Base-by-base conservation (phyloP, 176 grass and related monocot species). In the Oropetium thomaeum region DNA sequence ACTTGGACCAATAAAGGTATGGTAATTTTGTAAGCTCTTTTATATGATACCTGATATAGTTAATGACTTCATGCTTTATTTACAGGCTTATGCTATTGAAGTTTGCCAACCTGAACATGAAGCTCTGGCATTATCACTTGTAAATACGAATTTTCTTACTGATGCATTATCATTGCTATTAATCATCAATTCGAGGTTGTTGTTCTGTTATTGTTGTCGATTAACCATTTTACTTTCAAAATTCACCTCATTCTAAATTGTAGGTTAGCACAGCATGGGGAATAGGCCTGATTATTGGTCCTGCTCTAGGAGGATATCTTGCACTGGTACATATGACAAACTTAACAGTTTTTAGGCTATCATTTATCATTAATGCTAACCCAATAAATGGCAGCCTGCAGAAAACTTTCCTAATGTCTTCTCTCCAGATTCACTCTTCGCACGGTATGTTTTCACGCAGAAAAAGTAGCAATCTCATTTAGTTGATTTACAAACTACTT, bases 31-130 rank as follows among this genome's bases (percentile, higher is more conserved):
- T 23, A 40, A 44, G 3, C 3, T 58, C 53, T 12, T 52, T 22
- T 22, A 9, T 7, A 8, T 25, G 16, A 10, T 42, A 68, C n/a
- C n/a, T n/a, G n/a, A n/a, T n/a, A n/a, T 49, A 44, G 14, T 43
- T 70, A n/a, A 69, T 77, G 52, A 33, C 28, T 58, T 47, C 43
- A 67, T 79, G 5, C 14, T 42, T 45, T 16, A 26, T 75, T 29
- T 76, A 11, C 80, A 97, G 93, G 90, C 93, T 44, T 97, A 97
- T 93, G 70, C 85, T 59, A 82, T 89, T 79, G 93, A 97, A 97
- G 80, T 97, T 84, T 90, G 90, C 76, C 81, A 78, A 51, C 76
- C 81, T 39, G 90, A 97, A 83, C 83, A 97, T 86, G 90, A 97
- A 87, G 85, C 90, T 70, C 43, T 93, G 31, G 90, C 71, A 42